These are phyloP conservation scores for Durotheca rogersii DNA, from an alignment of 495 filamentous ascomycete species.

Conservation along the genomic window DNA sequence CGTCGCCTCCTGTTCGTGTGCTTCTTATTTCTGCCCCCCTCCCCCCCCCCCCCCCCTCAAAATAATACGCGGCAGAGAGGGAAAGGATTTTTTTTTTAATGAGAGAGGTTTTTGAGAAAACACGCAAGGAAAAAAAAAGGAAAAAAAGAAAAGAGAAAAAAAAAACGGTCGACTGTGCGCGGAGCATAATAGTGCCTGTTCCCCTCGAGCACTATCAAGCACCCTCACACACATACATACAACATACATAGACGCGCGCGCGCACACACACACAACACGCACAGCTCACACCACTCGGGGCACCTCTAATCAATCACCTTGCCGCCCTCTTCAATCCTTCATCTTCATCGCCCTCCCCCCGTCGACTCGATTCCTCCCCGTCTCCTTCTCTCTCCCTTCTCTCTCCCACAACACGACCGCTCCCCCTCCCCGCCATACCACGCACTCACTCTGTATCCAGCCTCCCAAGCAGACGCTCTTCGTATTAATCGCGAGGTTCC, in stretches of 20 bases:
- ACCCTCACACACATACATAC: neutral
- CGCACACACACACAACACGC: neutral
- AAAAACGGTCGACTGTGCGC: too few species aligned
- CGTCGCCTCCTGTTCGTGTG: too few species aligned
- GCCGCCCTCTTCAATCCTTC: slow-evolving; percentile 15
- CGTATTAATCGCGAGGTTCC: neutral
- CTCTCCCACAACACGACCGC: neutral
- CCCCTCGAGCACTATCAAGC: neutral
- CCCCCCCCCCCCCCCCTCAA: too few species aligned
- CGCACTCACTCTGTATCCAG: too few species aligned
- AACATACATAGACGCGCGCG: neutral
- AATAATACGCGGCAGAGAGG: too few species aligned
- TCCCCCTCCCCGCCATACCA: too few species aligned
- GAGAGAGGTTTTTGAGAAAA: too few species aligned
- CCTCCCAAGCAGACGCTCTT: too few species aligned
- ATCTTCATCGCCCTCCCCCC: slow-evolving; percentile 15
- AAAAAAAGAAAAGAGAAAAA: slow-evolving; percentile 13
- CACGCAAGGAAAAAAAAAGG: slow-evolving; percentile 10
- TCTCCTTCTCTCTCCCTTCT: slow-evolving; percentile 1
- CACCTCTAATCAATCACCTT: slow-evolving; percentile 5
- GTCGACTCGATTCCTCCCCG: slow-evolving; percentile 7
- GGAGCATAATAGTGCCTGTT: too few species aligned
- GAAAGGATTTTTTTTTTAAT: too few species aligned
- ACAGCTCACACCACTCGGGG: slow-evolving; percentile 9
- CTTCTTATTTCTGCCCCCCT: too few species aligned